These are phyloP conservation scores for Phytopythium boreale DNA, from an alignment of 352 stramenopile genomes.

Conservation along the genomic window DNA sequence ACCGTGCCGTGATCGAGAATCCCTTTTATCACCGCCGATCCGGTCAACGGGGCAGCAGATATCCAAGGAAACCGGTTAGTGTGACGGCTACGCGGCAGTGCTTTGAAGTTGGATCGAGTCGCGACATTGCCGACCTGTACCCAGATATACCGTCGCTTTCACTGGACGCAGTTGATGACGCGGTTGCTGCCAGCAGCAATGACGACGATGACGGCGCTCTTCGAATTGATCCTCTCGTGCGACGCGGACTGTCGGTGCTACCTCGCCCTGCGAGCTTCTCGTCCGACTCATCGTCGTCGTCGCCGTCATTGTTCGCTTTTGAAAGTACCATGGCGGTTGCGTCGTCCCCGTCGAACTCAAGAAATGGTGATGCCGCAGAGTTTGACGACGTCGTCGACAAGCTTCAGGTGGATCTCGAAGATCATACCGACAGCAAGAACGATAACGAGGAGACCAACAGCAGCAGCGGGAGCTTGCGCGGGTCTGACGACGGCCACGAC, in stretches of 20 bases:
- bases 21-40: slow-evolving; percentile 65
- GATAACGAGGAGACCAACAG: not conserved
- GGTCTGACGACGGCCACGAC: slow-evolving; percentile 9
- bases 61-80: slow-evolving; percentile 32
- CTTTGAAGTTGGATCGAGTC: slow-evolving; percentile 26
- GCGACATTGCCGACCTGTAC: slow-evolving; percentile 11
- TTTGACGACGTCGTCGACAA: slow-evolving; percentile 24
- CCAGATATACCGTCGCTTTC: not conserved
- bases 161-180: slow-evolving; percentile 4
- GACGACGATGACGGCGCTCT: not conserved
- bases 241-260: not conserved
- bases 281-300: slow-evolving; percentile 25
- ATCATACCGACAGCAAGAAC: not conserved
- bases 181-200: not conserved
- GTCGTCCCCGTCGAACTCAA: slow-evolving; percentile 25
- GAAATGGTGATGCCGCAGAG: slow-evolving; percentile 14
- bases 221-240: not conserved
- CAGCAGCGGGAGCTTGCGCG: slow-evolving; percentile 5
- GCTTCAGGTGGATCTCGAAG: slow-evolving; percentile 14
- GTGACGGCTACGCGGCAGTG: slow-evolving; percentile 58
- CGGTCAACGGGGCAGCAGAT: slow-evolving; percentile 28
- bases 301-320: slow-evolving; percentile 21
- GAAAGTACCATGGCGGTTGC: slow-evolving; percentile 28
- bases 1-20: slow-evolving; percentile 60
- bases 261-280: slow-evolving; percentile 6